Evolutionary conservation across 352 stramenopile species (phyloP), one percentile per base, ranked within the genome.

Genomic region (Pythium aquatile): DNA sequence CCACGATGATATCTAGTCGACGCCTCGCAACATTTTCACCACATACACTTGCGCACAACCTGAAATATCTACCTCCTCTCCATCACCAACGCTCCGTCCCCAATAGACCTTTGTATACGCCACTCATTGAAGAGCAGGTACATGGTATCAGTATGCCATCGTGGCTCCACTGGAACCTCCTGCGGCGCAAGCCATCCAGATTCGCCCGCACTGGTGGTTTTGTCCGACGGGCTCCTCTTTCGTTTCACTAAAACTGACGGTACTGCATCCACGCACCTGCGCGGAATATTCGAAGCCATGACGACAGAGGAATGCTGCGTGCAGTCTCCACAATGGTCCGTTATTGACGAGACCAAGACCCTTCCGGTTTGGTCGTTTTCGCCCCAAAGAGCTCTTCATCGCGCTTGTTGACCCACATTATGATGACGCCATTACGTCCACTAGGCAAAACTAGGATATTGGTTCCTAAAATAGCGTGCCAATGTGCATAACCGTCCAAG

Each of bases 1-100:
- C 40, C 63, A 69, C 20, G 63, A 69, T 58, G 63, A 63, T 49
- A 49, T 49, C 30, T 49, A 49, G 42, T 49, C n/a, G 16, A 4
- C 0, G 20, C 20, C 20, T 24, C 20, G 44, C 29, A 57, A 48
- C 2, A 40, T 16, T 16, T 7, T 11, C 5, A 4, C 35, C 10
- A 16, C 35, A 14, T 16, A 40, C 10, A 2, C 35, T 16, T 16
- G 14, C 35, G 9, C 35, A 40, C 3, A 10, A 40, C 7, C 35
- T 40, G 35, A 40, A 40, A 40, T 14, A 16, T 40, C 35, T 16
- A 40, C 8, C 35, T 7, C 8, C 8, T 16, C 9, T 14, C 7
- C 35, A 40, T 35, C 32, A 5, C 8, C 32, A 5, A 9, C 32
- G 5, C 32, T 35, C 32, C 32, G 20, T 24, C 20, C 20, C 20